A percentile compares a stretch with the other conserved stretches of the same genome.
phyloP scores from a whole-genome alignment of 371 early-diverging fungal species.

The Mortierella sp. region DNA sequence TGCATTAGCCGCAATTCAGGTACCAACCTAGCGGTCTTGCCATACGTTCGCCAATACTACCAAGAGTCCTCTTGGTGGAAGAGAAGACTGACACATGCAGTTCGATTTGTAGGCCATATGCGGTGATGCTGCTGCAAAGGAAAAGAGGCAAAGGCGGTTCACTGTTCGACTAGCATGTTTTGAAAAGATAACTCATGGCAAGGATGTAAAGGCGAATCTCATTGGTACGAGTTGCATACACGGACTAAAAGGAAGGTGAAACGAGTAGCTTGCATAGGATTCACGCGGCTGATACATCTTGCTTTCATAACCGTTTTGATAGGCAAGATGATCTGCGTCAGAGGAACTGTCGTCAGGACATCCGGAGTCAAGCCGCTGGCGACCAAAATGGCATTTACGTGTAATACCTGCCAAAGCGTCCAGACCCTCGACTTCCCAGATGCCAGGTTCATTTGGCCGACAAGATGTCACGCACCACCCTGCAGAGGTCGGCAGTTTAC shows the following conservation, averaged over 20 bases:
- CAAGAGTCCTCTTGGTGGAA: too few species aligned
- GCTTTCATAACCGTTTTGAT: not conserved
- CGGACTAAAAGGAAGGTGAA: too few species aligned
- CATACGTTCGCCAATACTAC: not conserved
- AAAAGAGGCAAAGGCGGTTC: conserved; percentile 15
- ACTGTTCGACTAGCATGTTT: conserved; percentile 31
- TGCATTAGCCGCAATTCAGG: conserved; percentile 42
- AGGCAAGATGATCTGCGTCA: conserved; percentile 61
- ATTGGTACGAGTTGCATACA: conserved; percentile 55
- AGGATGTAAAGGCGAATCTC: conserved; percentile 54
- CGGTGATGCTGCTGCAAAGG: conserved; percentile 23
- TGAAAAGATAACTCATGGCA: conserved; percentile 41
- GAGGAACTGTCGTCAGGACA: conserved; percentile 60
- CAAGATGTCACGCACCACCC: conserved; percentile 57
- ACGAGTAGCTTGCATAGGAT: too few species aligned
- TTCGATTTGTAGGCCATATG: conserved; percentile 17
- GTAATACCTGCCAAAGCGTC: conserved; percentile 56
- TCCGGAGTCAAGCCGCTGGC: conserved; percentile 61
- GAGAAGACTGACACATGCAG: too few species aligned
- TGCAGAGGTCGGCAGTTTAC: conserved; percentile 62
- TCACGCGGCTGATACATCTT: too few species aligned
- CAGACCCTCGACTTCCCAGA: conserved; percentile 60
- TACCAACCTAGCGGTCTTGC: conserved; percentile 1
- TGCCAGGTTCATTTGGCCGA: conserved; percentile 59
- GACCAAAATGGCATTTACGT: conserved; percentile 60